Conservation (phyloP, 768 basidiomycete species). For the Sporobolomyces pararoseus region DNA sequence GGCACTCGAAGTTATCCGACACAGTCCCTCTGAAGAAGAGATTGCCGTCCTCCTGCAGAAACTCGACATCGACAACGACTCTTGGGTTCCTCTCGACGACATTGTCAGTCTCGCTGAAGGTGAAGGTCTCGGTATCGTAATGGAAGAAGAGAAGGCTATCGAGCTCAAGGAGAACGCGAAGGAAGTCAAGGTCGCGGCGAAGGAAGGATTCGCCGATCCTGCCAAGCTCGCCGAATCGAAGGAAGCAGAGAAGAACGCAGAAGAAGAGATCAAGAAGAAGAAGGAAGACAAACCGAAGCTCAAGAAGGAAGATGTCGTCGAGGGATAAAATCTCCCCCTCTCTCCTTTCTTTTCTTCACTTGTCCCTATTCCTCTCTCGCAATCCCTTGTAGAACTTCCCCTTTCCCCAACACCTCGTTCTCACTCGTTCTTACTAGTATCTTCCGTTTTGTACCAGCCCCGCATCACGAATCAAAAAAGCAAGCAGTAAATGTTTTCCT, state of each 20-base stretch:
- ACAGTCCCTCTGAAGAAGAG: constrained; percentile 81
- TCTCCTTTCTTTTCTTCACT: not conserved
- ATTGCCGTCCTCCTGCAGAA: constrained; percentile 84
- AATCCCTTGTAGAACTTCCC: constrained; percentile 5
- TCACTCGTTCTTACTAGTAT: not conserved
- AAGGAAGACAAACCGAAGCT: constrained; percentile 65
- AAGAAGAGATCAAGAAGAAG: constrained; percentile 22
- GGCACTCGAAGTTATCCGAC: constrained; percentile 87
- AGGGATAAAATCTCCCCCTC: constrained; percentile 34
- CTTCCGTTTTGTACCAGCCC: not conserved
- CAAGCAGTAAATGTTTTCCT: constrained; percentile 10
- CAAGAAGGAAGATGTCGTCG: constrained; percentile 94
- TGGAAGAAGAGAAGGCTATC: constrained; percentile 36
- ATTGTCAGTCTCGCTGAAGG: constrained; percentile 83
- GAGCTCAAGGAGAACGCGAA: constrained; percentile 21
- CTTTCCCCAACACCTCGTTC: not conserved
- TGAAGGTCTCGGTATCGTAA: constrained; percentile 54
- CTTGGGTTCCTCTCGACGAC: constrained; percentile 90
- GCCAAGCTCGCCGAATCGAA: not conserved
- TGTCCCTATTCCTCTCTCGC: not conserved
- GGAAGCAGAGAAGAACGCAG: not conserved
- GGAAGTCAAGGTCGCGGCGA: constrained; percentile 18
- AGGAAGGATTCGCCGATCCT: constrained; percentile 7
- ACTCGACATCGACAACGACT: constrained; percentile 91
- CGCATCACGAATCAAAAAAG: not conserved